These are phyloP conservation scores for Diaporthe destruens DNA, from an alignment of 2,329 filamentous ascomycete species.

Conservation along the genomic window DNA sequence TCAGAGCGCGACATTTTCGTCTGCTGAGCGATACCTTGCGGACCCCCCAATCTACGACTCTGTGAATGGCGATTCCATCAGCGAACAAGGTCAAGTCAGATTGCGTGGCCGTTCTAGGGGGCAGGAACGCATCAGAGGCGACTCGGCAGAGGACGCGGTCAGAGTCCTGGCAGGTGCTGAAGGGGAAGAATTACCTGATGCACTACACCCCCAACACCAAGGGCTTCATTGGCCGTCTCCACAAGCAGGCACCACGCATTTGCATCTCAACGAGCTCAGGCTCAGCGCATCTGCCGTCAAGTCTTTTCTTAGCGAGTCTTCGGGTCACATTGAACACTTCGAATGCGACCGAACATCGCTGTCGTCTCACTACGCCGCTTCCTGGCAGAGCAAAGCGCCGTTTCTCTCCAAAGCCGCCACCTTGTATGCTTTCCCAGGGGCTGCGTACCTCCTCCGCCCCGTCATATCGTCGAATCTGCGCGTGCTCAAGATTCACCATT, in stretches of 20 bases:
- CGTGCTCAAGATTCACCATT: slow-evolving; percentile 69
- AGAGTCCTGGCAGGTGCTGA: slow-evolving; percentile 33
- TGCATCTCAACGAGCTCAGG: slow-evolving; percentile 64
- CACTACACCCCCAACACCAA: slow-evolving; percentile 26
- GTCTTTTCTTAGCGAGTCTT: slow-evolving; percentile 56
- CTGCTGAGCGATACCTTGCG: slow-evolving; percentile 61
- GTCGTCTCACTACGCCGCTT: slow-evolving; percentile 46
- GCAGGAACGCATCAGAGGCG: slow-evolving; percentile 30
- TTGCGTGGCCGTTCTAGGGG: slow-evolving; percentile 26
- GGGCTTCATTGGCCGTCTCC: slow-evolving; percentile 28
- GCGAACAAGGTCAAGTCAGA: not conserved
- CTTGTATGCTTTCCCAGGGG: slow-evolving; percentile 59
- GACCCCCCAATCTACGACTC: slow-evolving; percentile 60
- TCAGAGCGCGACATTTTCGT: slow-evolving; percentile 58
- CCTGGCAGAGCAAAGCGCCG: slow-evolving; percentile 32
- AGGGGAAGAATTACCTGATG: slow-evolving; percentile 25
- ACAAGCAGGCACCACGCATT: slow-evolving; percentile 62
- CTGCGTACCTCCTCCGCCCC: slow-evolving; percentile 63
- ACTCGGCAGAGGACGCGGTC: slow-evolving; percentile 34
- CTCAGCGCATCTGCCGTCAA: slow-evolving; percentile 60
- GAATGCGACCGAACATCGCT: slow-evolving; percentile 59
- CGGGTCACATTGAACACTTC: slow-evolving; percentile 64
- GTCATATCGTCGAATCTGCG: slow-evolving; percentile 66
- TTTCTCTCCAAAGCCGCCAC: slow-evolving; percentile 50
- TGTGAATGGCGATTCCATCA: not conserved